These are phyloP conservation scores for Candida caryicola DNA, from an alignment of 805 yeast genomes.

Conservation along the genomic window DNA sequence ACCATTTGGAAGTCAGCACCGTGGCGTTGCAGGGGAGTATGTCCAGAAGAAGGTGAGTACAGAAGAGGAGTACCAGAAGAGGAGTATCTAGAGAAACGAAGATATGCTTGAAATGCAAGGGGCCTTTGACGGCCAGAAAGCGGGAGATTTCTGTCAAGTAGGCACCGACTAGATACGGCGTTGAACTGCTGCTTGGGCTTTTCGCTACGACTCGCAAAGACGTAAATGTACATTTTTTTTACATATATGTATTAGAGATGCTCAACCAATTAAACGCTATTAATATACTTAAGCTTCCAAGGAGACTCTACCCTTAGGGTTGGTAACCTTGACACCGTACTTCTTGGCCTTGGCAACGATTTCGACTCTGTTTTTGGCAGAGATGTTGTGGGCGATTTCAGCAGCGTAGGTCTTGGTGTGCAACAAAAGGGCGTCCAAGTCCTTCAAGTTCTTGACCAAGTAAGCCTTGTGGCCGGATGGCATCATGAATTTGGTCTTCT, in stretches of 20 bases:
- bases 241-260: conserved; percentile 5
- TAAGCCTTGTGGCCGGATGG: conserved; percentile 98
- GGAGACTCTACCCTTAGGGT: conserved; percentile 97
- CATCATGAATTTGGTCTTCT: conserved; percentile 91
- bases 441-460: conserved; percentile 88
- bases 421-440: conserved; percentile 91
- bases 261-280: conserved; percentile 1
- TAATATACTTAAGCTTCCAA: conserved; percentile 78
- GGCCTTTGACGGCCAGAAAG: too few relatives aligned
- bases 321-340: conserved; percentile 97
- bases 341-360: conserved; percentile 97
- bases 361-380: conserved; percentile 97
- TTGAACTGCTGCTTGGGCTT: too few relatives aligned
- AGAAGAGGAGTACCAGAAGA: not conserved
- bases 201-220: not conserved
- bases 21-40: conserved; percentile 28
- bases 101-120: too few relatives aligned
- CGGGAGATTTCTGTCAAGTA: too few relatives aligned
- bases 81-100: not conserved
- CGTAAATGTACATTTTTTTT: conserved; percentile 8
- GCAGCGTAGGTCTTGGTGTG: conserved; percentile 99
- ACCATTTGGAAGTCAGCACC: conserved; percentile 38
- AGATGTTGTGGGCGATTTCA: conserved; percentile 98
- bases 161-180: too few relatives aligned
- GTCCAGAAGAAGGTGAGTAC: conserved; percentile 14